Conservation (phyloP, 345 rosid genomes). For the Linum trigynum region DNA sequence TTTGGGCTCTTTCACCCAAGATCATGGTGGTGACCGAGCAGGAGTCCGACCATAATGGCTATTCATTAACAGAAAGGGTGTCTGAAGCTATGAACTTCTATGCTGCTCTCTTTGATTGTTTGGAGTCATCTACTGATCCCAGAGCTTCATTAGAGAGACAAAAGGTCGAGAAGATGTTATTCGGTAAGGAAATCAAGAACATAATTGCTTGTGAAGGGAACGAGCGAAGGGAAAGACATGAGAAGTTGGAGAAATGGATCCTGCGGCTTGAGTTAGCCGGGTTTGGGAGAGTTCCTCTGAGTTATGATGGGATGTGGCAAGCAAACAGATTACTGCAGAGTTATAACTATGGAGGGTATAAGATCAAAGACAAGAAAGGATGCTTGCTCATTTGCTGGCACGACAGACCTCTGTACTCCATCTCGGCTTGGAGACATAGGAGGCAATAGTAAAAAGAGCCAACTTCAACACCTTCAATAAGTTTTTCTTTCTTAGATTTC, state of each 20-base stretch:
- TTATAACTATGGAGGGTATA: not conserved
- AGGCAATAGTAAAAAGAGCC: not conserved
- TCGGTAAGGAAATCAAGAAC: not conserved
- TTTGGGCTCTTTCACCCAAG: not conserved
- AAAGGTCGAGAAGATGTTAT: constrained; percentile 3
- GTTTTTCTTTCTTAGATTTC: not conserved
- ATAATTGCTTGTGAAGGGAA: constrained; percentile 4
- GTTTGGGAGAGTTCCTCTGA: constrained; percentile 4
- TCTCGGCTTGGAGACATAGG: constrained; percentile 3
- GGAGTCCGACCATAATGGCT: constrained; percentile 1
- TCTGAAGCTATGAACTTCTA: constrained; percentile 1
- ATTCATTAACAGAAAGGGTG: not conserved
- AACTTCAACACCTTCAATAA: not conserved
- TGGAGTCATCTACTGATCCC: not conserved
- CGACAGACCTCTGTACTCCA: not conserved
- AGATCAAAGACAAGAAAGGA: constrained; percentile 3
- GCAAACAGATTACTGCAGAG: constrained; percentile 1
- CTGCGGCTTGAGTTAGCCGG: constrained; percentile 1
- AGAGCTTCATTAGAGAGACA: constrained; percentile 1
- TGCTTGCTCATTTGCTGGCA: constrained; percentile 5
- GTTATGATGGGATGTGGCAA: constrained; percentile 3
- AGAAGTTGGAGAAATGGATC: constrained; percentile 4
- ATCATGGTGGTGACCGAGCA: constrained; percentile 1
- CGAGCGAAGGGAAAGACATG: constrained; percentile 1
- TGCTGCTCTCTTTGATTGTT: not conserved